Conservation (phyloP, 768 basidiomycete genomes). For the Crepidotus variabilis region DNA sequence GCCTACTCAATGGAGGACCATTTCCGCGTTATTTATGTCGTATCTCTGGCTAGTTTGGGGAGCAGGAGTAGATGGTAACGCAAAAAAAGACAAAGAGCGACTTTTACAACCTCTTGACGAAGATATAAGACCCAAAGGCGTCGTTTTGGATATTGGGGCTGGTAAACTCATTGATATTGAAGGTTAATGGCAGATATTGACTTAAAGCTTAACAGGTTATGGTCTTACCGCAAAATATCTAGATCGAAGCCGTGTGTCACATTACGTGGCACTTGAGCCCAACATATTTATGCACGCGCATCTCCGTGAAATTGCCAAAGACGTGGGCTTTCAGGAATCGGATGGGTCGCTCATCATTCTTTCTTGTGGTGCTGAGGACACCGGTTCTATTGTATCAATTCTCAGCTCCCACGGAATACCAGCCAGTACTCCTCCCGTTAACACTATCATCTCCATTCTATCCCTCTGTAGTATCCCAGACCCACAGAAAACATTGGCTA, state of each 20-base stretch:
- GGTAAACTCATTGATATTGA: slow-evolving; percentile 33
- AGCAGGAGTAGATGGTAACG: slow-evolving; percentile 39
- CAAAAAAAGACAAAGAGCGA: slow-evolving; percentile 33
- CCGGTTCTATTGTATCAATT: slow-evolving; percentile 38
- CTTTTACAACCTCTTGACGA: slow-evolving; percentile 40
- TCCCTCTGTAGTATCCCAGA: slow-evolving; percentile 63
- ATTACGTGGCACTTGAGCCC: slow-evolving; percentile 72
- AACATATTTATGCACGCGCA: slow-evolving; percentile 59
- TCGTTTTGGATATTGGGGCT: slow-evolving; percentile 67
- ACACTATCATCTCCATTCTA: slow-evolving; percentile 64
- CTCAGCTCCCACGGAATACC: slow-evolving; percentile 23
- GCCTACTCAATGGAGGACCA: not conserved
- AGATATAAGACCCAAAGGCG: slow-evolving; percentile 42
- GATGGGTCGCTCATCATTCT: slow-evolving; percentile 56
- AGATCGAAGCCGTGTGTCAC: slow-evolving; percentile 46
- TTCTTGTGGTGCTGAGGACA: slow-evolving; percentile 61
- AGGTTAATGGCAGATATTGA: not conserved
- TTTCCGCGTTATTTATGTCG: not conserved
- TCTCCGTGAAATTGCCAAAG: slow-evolving; percentile 45
- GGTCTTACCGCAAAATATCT: slow-evolving; percentile 66
- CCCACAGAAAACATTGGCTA: slow-evolving; percentile 43
- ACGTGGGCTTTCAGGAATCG: slow-evolving; percentile 49
- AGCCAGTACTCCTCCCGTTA: slow-evolving; percentile 28
- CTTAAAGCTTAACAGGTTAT: slow-evolving; percentile 35
- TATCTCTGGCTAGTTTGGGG: slow-evolving; percentile 29